Evolutionary conservation across 257 asterid species (phyloP), one percentile per base, ranked within the genome.

Genomic region (Capsicum baccatum): DNA sequence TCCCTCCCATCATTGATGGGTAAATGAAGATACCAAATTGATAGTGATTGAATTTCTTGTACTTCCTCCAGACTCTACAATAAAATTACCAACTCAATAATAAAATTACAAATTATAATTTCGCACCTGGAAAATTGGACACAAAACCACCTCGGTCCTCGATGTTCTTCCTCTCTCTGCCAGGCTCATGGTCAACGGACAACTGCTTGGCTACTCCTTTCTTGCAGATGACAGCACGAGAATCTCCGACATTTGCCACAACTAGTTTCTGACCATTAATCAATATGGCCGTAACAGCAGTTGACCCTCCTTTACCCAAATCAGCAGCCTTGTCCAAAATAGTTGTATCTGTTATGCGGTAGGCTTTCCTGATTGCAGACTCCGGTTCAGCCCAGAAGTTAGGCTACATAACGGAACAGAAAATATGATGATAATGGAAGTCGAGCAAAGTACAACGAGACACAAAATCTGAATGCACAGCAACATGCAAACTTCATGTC

Each of bases 231-330:
- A 96, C 98, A 2, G 98, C 99, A 12, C 99, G 98, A 62, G 99
- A 96, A 82, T 96, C 99, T 80, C 99, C 99, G 15, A 93, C 98
- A 80, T 94, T 96, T 0, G 98, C 99, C n/a, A 96, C 97, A 55
- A 96, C 89, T 12, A 96, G 96, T 88, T 92, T 96, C 73, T 91
- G 90, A 73, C 98, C 88, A 58, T 96, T 92, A 80, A 94, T 92
- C 85, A 96, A 62, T 86, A 96, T 94, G 12, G 97, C 98, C 11
- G 98, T 94, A 52, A 96, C 99, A 0, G 99, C 98, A 6, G 99
- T 94, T 6, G 99, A 96, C 50, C 99, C 99, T 21, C 99, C 99
- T 89, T 86, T 90, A 0, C 98, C 98, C 56, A 94, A 85, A 85
- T 92, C 97, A 84, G 85, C 86, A 47, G 95, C 92, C 88, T 93